A percentile compares a stretch with the other conserved stretches of the same genome.
Evolutionary conservation across 495 filamentous ascomycete genomes (phyloP).

Genomic region (Penicillium crystallinum): DNA sequence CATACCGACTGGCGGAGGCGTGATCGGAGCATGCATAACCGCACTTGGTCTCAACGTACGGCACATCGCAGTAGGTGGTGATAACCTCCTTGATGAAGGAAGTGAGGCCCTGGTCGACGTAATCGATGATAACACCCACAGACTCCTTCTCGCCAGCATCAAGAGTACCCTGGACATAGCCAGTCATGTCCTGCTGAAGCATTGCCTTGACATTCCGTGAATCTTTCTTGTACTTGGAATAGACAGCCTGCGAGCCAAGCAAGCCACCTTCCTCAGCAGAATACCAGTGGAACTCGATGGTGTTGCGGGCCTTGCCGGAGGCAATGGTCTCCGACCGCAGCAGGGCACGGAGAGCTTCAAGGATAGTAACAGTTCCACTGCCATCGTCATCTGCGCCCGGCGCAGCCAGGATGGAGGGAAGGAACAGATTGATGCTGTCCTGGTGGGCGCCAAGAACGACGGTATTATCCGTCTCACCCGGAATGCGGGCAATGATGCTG

Average conservation of each 20-base stretch:
- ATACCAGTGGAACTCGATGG: slow-evolving; percentile 96
- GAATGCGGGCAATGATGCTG: slow-evolving; percentile 88
- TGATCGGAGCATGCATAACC: slow-evolving; percentile 98
- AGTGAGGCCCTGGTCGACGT: slow-evolving; percentile 75
- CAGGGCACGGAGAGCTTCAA: slow-evolving; percentile 63
- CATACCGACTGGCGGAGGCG: slow-evolving; percentile 90
- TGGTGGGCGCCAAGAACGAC: slow-evolving; percentile 73
- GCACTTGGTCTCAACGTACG: slow-evolving; percentile 86
- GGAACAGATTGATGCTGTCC: slow-evolving; percentile 85
- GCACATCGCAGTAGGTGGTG: slow-evolving; percentile 83
- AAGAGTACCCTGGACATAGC: slow-evolving; percentile 76
- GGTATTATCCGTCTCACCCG: slow-evolving; percentile 79
- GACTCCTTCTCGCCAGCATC: slow-evolving; percentile 78
- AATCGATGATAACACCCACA: slow-evolving; percentile 92
- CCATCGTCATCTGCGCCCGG: slow-evolving; percentile 76
- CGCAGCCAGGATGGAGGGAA: slow-evolving; percentile 75
- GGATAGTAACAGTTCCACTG: slow-evolving; percentile 71
- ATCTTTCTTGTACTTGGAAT: slow-evolving; percentile 71
- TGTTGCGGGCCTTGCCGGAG: slow-evolving; percentile 59
- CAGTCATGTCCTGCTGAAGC: slow-evolving; percentile 99
- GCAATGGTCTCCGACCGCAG: slow-evolving; percentile 49
- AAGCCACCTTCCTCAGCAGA: slow-evolving; percentile 88
- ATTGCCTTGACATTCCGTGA: slow-evolving; percentile 84
- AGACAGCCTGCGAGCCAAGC: slow-evolving; percentile 81
- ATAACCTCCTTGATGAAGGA: slow-evolving; percentile 89